Percentiles rank a stretch among this genome's conserved stretches.
Evolutionary conservation across 208 protist species (phyloP).

Genomic region (Leishmania turanica): DNA sequence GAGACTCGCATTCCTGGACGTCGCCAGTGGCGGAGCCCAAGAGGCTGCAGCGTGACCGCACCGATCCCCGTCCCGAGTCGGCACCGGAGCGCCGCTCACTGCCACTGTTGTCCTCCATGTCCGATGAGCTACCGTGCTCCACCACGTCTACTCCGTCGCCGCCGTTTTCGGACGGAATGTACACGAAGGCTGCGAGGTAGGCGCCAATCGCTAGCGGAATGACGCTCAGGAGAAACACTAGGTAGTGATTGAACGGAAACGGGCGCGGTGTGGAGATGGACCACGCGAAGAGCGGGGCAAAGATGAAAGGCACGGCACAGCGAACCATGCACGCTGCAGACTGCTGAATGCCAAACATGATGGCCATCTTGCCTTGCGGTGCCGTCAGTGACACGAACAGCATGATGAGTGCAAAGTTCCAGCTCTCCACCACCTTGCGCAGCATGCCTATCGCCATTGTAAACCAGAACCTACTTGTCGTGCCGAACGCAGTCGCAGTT

Average conservation of each 20-base stretch:
- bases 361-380: slow-evolving; percentile 50
- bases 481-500: slow-evolving; percentile 27
- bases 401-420: slow-evolving; percentile 66
- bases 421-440: slow-evolving; percentile 59
- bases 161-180: slow-evolving; percentile 10
- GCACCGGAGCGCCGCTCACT: neutral
- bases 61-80: slow-evolving; percentile 13
- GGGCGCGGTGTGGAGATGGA: slow-evolving; percentile 42
- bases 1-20: slow-evolving; percentile 14
- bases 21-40: slow-evolving; percentile 14
- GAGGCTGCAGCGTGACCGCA: slow-evolving; percentile 24
- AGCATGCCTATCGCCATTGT: slow-evolving; percentile 45
- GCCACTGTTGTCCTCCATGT: slow-evolving; percentile 2
- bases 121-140: neutral
- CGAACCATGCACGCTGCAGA: slow-evolving; percentile 69
- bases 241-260: slow-evolving; percentile 79
- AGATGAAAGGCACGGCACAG: slow-evolving; percentile 55
- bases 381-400: slow-evolving; percentile 65
- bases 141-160: slow-evolving; percentile 19
- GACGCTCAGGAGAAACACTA: slow-evolving; percentile 60
- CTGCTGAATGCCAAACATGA: slow-evolving; percentile 84
- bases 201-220: slow-evolving; percentile 50
- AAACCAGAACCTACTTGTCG: slow-evolving; percentile 34
- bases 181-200: slow-evolving; percentile 22
- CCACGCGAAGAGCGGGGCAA: slow-evolving; percentile 81